Evolutionary conservation across 331 rosid genomes (phyloP).

Genomic region (Spiraea crenata): DNA sequence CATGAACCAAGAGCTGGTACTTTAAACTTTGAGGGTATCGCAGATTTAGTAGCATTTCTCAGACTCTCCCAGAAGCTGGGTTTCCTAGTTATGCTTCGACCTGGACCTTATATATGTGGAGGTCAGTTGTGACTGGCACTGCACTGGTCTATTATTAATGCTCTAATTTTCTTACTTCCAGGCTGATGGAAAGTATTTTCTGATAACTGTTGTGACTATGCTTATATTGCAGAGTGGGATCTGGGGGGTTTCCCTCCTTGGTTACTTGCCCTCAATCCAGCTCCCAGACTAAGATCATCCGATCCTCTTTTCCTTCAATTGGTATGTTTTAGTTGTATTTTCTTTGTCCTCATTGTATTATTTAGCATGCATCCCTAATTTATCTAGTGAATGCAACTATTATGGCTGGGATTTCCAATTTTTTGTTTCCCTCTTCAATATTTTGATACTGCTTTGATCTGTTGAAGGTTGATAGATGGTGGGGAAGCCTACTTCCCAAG

Average conservation of each 20-base stretch:
- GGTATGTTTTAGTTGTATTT: constrained; percentile 41
- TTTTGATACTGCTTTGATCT: constrained; percentile 22
- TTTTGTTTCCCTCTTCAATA: constrained; percentile 5
- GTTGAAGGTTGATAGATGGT: constrained; percentile 86
- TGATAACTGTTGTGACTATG: constrained; percentile 7
- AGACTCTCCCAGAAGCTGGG: constrained; percentile 74
- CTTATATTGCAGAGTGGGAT: constrained; percentile 84
- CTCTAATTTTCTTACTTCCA: background rate
- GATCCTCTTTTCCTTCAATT: constrained; percentile 66
- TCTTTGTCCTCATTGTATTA: background rate
- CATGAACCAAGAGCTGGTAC: constrained; percentile 78
- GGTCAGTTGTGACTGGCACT: constrained; percentile 45
- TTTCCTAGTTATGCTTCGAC: constrained; percentile 75
- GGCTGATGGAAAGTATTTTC: background rate
- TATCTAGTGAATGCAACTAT: background rate
- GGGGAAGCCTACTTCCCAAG: constrained; percentile 78
- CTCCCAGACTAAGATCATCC: constrained; percentile 71
- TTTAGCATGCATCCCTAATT: constrained; percentile 1
- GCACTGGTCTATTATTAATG: background rate
- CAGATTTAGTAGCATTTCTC: constrained; percentile 65
- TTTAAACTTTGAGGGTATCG: constrained; percentile 72
- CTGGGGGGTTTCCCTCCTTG: constrained; percentile 94
- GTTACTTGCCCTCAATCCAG: constrained; percentile 64
- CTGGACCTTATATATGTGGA: constrained; percentile 92
- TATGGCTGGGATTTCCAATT: background rate